Evolutionary conservation across 2,329 filamentous ascomycete species (phyloP).

Genomic region (Zelopaecilomyces penicillatus): DNA sequence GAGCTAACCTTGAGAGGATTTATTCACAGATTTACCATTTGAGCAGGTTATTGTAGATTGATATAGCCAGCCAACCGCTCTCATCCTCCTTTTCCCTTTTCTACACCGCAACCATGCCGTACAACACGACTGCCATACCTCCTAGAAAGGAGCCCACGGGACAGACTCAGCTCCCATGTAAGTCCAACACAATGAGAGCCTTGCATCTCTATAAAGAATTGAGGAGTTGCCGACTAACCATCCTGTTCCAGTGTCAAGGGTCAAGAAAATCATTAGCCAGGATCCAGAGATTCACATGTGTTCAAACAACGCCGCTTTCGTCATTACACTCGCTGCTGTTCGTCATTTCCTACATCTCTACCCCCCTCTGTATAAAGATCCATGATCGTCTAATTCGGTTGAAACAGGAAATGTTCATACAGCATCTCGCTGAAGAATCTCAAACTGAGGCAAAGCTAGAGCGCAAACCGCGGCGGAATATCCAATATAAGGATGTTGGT

Average conservation of each 20-base stretch:
- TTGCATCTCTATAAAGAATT: too few relatives aligned
- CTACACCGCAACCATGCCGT: constrained; percentile 56
- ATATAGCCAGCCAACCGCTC: too few relatives aligned
- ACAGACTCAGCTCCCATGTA: constrained; percentile 76
- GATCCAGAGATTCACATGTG: constrained; percentile 81
- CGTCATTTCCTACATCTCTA: constrained; percentile 17
- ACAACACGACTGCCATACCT: constrained; percentile 78
- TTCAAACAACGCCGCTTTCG: constrained; percentile 89
- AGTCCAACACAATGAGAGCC: constrained; percentile 25
- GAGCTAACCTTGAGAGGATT: too few relatives aligned
- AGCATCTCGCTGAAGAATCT: constrained; percentile 77
- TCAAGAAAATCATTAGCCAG: constrained; percentile 89
- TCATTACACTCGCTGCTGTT: constrained; percentile 84
- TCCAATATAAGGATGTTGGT: constrained; percentile 94
- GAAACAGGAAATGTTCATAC: constrained; percentile 81
- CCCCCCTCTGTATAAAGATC: neutral
- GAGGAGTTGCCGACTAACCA: too few relatives aligned
- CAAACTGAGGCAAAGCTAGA: constrained; percentile 86
- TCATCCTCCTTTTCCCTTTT: neutral
- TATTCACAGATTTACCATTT: too few relatives aligned
- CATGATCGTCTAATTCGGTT: constrained; percentile 3
- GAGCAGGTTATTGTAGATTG: too few relatives aligned
- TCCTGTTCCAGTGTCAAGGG: constrained; percentile 66
- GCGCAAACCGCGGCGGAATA: constrained; percentile 82
- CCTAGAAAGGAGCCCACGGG: constrained; percentile 77